Conservation (phyloP, 73 alveolate species). For the Blepharisma stoltei region DNA sequence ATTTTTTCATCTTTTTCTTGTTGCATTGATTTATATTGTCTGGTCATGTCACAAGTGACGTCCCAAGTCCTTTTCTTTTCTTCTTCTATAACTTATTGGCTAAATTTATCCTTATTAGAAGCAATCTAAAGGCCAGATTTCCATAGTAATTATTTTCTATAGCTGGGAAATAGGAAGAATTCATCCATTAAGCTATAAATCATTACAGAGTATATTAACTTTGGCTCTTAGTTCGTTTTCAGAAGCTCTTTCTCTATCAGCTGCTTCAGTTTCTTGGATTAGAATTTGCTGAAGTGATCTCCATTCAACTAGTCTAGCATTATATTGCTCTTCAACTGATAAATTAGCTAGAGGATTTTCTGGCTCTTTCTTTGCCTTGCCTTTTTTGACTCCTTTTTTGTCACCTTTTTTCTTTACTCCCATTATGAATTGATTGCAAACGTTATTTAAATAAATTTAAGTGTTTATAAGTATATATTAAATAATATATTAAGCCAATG, state of each 20-base stretch:
- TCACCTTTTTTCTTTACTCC: slow-evolving; percentile 57
- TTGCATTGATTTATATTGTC: slow-evolving; percentile 56
- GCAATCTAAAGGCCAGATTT: too few relatives aligned
- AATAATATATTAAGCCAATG: too few relatives aligned
- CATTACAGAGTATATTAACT: slow-evolving; percentile 40
- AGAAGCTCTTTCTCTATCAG: slow-evolving; percentile 58
- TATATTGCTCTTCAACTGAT: slow-evolving; percentile 37
- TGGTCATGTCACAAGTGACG: slow-evolving; percentile 65
- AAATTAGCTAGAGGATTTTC: slow-evolving; percentile 38
- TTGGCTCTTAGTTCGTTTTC: slow-evolving; percentile 53
- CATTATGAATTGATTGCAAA: neutral
- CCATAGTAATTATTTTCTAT: too few relatives aligned
- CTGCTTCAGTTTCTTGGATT: slow-evolving; percentile 43
- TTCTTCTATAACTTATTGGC: too few relatives aligned
- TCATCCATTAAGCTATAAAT: too few relatives aligned
- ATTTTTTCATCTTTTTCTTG: slow-evolving; percentile 54
- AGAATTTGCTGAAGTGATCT: slow-evolving; percentile 45
- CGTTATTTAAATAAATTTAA: too few relatives aligned
- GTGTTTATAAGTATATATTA: too few relatives aligned
- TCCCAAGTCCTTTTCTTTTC: slow-evolving; percentile 50
- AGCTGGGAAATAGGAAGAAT: too few relatives aligned
- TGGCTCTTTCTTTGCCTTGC: slow-evolving; percentile 47
- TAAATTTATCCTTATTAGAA: too few relatives aligned
- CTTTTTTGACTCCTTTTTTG: slow-evolving; percentile 45
- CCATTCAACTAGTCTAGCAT: slow-evolving; percentile 48